Percentiles rank a stretch among this genome's conserved stretches.
These are phyloP conservation scores for Coemansia sp. DNA, from an alignment of 192 early-diverging fungal genomes.

Conservation along the genomic window DNA sequence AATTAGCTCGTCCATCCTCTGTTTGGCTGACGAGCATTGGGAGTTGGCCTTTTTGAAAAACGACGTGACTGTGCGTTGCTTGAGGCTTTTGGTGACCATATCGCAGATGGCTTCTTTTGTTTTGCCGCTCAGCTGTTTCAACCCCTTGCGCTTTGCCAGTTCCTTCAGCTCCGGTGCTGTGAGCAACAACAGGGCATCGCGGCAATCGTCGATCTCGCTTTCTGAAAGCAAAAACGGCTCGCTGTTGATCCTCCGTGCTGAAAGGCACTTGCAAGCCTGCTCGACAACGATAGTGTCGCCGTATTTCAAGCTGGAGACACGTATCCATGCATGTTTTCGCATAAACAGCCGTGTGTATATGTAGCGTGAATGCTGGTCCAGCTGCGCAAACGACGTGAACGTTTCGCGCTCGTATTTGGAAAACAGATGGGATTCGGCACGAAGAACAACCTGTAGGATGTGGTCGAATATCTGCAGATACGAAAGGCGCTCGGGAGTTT, in stretches of 20 bases:
- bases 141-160: slow-evolving; percentile 26
- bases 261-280: slow-evolving; percentile 31
- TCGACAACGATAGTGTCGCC: slow-evolving; percentile 26
- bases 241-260: background rate
- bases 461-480: slow-evolving; percentile 46
- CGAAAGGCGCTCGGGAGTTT: slow-evolving; percentile 25
- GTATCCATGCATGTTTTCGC: slow-evolving; percentile 45
- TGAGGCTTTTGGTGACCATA: slow-evolving; percentile 18
- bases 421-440: slow-evolving; percentile 32
- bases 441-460: slow-evolving; percentile 31
- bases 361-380: slow-evolving; percentile 41
- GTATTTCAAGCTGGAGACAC: slow-evolving; percentile 27
- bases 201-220: slow-evolving; percentile 9
- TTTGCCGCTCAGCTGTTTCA: slow-evolving; percentile 32
- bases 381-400: slow-evolving; percentile 14
- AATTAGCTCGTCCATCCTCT: slow-evolving; percentile 12
- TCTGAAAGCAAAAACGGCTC: slow-evolving; percentile 29
- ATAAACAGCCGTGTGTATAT: slow-evolving; percentile 43
- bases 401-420: slow-evolving; percentile 20
- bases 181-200: slow-evolving; percentile 19
- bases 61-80: slow-evolving; percentile 38
- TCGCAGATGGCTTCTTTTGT: slow-evolving; percentile 31
- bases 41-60: slow-evolving; percentile 36
- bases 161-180: slow-evolving; percentile 22
- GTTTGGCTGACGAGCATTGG: slow-evolving; percentile 7